Conservation (phyloP, 2,329 filamentous ascomycete species). For the Diaporthe nobilis region DNA sequence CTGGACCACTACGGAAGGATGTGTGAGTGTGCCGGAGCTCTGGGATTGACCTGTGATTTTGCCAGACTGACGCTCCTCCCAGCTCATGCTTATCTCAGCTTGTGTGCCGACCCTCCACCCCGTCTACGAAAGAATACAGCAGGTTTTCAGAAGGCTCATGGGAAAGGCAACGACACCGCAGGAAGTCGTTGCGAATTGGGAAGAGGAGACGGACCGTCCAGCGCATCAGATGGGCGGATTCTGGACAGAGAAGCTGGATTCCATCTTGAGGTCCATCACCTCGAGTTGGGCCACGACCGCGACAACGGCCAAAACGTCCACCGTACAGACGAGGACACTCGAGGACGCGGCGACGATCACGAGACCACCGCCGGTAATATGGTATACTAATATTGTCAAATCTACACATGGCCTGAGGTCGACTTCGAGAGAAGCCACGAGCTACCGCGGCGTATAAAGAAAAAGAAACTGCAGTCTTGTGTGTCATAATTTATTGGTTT, state of each 20-base stretch:
- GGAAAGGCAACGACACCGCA: neutral
- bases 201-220: neutral
- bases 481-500: neutral
- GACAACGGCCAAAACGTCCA: neutral
- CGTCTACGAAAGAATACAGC: conserved; percentile 21
- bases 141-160: neutral
- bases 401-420: conserved; percentile 5
- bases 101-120: conserved; percentile 25
- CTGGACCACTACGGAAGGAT: conserved; percentile 13
- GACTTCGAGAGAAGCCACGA: neutral
- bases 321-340: conserved; percentile 15
- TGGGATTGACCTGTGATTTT: too few species aligned
- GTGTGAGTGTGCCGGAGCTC: neutral
- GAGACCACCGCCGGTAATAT: conserved; percentile 1
- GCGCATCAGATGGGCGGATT: neutral
- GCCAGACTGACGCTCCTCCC: neutral
- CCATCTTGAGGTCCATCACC: neutral
- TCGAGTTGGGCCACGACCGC: neutral
- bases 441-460: neutral
- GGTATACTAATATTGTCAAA: conserved; percentile 22
- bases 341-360: conserved; percentile 25
- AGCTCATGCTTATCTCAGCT: conserved; percentile 25
- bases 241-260: conserved; percentile 20
- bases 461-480: neutral
- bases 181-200: neutral